Conservation (phyloP, 257 asterid species). For the Solanum rostratum region DNA sequence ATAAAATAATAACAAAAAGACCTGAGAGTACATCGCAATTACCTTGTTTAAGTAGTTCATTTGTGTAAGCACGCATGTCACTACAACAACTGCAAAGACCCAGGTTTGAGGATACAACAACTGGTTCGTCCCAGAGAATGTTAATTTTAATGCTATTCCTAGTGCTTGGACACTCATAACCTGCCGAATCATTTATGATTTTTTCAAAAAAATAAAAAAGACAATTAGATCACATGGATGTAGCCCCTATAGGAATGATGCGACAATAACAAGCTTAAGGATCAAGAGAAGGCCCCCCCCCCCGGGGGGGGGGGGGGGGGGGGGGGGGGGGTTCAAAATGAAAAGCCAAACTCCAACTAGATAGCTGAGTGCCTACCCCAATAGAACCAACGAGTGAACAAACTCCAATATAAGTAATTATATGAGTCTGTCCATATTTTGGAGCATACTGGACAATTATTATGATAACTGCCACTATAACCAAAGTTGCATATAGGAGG, state of each 20-base stretch:
- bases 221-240: not conserved
- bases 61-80: slow-evolving; percentile 31
- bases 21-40: not conserved
- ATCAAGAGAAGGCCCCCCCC: too few species aligned
- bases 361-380: slow-evolving; percentile 11
- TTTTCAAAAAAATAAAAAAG: not conserved
- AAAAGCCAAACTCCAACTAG: not conserved
- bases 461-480: slow-evolving; percentile 14
- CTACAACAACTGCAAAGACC: slow-evolving; percentile 21
- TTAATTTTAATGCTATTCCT: slow-evolving; percentile 40
- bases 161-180: slow-evolving; percentile 48
- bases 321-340: too few species aligned
- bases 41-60: slow-evolving; percentile 44
- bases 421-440: slow-evolving; percentile 27
- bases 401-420: slow-evolving; percentile 28
- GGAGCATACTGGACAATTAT: slow-evolving; percentile 21
- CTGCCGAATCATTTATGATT: slow-evolving; percentile 6
- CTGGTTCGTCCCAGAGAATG: slow-evolving; percentile 36
- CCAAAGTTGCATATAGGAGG: slow-evolving; percentile 18
- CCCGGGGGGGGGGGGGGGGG: too few species aligned
- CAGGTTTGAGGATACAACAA: slow-evolving; percentile 41
- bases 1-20: not conserved
- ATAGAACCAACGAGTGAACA: slow-evolving; percentile 35
- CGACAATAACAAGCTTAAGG: not conserved
- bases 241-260: not conserved